phyloP scores from a whole-genome alignment of 495 filamentous ascomycete genomes.

The Penicillium simplicissimum region DNA sequence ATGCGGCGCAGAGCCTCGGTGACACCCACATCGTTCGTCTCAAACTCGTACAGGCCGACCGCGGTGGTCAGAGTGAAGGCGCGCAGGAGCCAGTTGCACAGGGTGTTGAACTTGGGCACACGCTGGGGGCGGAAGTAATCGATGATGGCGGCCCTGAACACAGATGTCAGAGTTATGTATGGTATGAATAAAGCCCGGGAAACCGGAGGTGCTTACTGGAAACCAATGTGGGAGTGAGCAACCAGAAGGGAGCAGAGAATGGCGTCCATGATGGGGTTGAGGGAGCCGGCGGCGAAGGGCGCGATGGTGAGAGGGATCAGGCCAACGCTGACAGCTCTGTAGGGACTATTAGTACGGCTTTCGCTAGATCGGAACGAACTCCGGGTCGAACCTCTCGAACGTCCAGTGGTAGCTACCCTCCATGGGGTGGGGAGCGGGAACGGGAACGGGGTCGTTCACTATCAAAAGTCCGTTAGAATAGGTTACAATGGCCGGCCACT shows the following conservation, averaged over 20 bases:
- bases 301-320: slow-evolving; percentile 85
- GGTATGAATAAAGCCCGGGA: background rate
- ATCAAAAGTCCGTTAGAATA: slow-evolving; percentile 10
- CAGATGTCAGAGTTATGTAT: slow-evolving; percentile 15
- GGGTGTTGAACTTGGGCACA: slow-evolving; percentile 63
- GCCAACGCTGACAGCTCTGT: slow-evolving; percentile 67
- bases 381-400: slow-evolving; percentile 72
- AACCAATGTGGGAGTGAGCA: slow-evolving; percentile 92
- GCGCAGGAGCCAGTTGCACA: slow-evolving; percentile 75
- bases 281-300: slow-evolving; percentile 86
- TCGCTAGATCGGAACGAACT: background rate
- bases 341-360: slow-evolving; percentile 5
- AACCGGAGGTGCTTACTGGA: slow-evolving; percentile 59
- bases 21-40: slow-evolving; percentile 97
- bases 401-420: slow-evolving; percentile 98
- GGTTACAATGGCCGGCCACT: background rate
- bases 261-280: slow-evolving; percentile 88
- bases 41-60: slow-evolving; percentile 93
- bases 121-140: slow-evolving; percentile 83
- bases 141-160: slow-evolving; percentile 66
- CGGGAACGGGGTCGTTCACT: slow-evolving; percentile 84
- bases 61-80: slow-evolving; percentile 76
- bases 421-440: slow-evolving; percentile 68
- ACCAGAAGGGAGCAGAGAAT: slow-evolving; percentile 79
- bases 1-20: slow-evolving; percentile 84